Evolutionary conservation across 805 yeast species (phyloP).

Genomic region (Candida pini): DNA sequence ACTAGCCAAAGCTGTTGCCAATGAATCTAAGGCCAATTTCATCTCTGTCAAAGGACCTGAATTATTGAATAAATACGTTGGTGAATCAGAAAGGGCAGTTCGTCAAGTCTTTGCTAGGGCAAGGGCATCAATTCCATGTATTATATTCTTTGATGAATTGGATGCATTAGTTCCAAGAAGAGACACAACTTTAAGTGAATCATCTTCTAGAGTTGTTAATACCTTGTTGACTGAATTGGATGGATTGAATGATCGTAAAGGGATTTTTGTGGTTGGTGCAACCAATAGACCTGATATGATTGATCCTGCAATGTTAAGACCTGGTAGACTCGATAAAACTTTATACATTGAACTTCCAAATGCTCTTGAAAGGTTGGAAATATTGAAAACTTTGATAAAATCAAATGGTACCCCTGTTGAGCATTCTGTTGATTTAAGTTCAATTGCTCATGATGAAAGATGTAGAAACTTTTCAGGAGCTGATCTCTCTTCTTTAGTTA

Average conservation of each 20-base stretch:
- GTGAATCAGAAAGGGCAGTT: slow-evolving; percentile 91
- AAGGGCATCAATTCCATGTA: slow-evolving; percentile 90
- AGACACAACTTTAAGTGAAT: slow-evolving; percentile 81
- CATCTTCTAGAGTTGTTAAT: slow-evolving; percentile 90
- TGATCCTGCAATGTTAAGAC: slow-evolving; percentile 96
- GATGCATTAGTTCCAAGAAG: slow-evolving; percentile 95
- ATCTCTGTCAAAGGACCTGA: slow-evolving; percentile 97
- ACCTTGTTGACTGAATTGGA: slow-evolving; percentile 91
- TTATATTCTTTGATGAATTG: slow-evolving; percentile 90
- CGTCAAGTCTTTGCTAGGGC: slow-evolving; percentile 92
- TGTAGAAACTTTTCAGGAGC: slow-evolving; percentile 95
- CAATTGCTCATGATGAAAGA: slow-evolving; percentile 67
- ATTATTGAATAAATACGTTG: slow-evolving; percentile 89
- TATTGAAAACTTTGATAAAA: slow-evolving; percentile 67
- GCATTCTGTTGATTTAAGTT: slow-evolving; percentile 50
- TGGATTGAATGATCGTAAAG: slow-evolving; percentile 88
- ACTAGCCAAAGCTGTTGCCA: slow-evolving; percentile 95
- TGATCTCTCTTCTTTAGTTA: slow-evolving; percentile 82
- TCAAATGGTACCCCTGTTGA: slow-evolving; percentile 74
- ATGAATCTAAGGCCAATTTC: slow-evolving; percentile 93
- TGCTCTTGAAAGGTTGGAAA: slow-evolving; percentile 72
- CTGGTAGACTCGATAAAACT: slow-evolving; percentile 93
- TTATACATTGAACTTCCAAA: slow-evolving; percentile 86
- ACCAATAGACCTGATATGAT: slow-evolving; percentile 98
- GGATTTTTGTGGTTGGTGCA: slow-evolving; percentile 93